Conservation (phyloP, 1,284 basidiomycete genomes). For the Pseudozyma sp. region DNA sequence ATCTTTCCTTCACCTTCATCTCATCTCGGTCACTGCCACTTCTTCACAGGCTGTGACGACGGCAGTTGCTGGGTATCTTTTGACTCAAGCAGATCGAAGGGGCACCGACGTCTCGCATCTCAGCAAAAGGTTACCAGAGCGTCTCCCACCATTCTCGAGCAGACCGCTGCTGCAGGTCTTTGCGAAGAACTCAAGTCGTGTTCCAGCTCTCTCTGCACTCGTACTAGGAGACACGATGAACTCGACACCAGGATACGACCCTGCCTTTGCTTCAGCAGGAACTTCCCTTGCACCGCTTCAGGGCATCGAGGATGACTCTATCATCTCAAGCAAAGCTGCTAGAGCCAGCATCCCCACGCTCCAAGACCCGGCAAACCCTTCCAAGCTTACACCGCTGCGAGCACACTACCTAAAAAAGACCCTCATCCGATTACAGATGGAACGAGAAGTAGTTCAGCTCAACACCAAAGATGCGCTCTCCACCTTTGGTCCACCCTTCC, state of each 20-base stretch:
- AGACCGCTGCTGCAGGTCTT: too few relatives aligned
- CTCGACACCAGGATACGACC: constrained; percentile 28
- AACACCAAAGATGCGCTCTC: constrained; percentile 62
- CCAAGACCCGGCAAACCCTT: constrained; percentile 32
- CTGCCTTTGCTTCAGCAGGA: constrained; percentile 50
- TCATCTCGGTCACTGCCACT: too few relatives aligned
- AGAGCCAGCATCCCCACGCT: constrained; percentile 41
- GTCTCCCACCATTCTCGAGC: too few relatives aligned
- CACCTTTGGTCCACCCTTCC: constrained; percentile 67
- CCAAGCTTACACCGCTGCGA: constrained; percentile 80
- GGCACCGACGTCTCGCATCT: too few relatives aligned
- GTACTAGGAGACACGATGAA: constrained; percentile 14
- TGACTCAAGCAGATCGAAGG: too few relatives aligned
- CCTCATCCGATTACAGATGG: constrained; percentile 86
- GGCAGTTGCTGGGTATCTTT: too few relatives aligned
- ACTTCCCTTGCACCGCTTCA: constrained; percentile 37
- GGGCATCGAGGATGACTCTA: constrained; percentile 12
- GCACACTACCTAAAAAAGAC: constrained; percentile 96
- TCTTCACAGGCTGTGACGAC: too few relatives aligned
- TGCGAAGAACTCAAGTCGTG: too few relatives aligned
- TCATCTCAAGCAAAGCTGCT: constrained; percentile 35
- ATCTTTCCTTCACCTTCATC: too few relatives aligned
- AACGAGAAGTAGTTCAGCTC: constrained; percentile 70
- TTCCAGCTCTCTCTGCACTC: too few relatives aligned
- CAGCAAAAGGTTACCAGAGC: too few relatives aligned